Evolutionary conservation across 2,329 filamentous ascomycete genomes (phyloP).

Genomic region (Talaromyces rugulosus): DNA sequence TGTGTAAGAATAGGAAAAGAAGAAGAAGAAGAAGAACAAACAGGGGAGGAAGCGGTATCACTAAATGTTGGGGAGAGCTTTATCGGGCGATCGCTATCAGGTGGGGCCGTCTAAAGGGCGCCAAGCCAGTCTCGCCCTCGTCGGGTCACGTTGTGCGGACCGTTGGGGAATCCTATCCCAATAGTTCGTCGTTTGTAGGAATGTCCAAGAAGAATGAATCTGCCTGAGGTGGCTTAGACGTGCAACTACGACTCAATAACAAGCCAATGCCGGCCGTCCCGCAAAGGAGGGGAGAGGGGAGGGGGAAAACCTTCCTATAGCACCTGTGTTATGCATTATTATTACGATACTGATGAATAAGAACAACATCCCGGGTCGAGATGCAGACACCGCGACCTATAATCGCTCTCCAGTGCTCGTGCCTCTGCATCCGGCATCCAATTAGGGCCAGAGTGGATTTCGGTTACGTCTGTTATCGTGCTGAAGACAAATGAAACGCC

Average conservation of each 20-base stretch:
- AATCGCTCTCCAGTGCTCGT: background rate
- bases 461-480: background rate
- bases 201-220: no score
- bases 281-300: background rate
- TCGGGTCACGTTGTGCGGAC: background rate
- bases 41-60: background rate
- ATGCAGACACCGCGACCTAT: background rate
- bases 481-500: background rate
- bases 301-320: background rate
- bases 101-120: background rate
- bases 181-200: background rate
- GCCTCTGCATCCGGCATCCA: background rate
- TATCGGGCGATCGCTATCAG: constrained; percentile 1
- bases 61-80: constrained; percentile 7
- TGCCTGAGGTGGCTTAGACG: background rate
- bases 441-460: background rate
- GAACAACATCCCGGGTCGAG: background rate
- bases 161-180: background rate
- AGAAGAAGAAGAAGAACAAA: background rate
- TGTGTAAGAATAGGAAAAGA: background rate
- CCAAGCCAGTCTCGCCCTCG: background rate
- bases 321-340: background rate
- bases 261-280: background rate
- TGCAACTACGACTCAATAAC: background rate
- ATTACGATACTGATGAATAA: background rate